These are phyloP conservation scores for Calonectria hawksworthii DNA, from an alignment of 2,329 filamentous ascomycete species.

Conservation along the genomic window DNA sequence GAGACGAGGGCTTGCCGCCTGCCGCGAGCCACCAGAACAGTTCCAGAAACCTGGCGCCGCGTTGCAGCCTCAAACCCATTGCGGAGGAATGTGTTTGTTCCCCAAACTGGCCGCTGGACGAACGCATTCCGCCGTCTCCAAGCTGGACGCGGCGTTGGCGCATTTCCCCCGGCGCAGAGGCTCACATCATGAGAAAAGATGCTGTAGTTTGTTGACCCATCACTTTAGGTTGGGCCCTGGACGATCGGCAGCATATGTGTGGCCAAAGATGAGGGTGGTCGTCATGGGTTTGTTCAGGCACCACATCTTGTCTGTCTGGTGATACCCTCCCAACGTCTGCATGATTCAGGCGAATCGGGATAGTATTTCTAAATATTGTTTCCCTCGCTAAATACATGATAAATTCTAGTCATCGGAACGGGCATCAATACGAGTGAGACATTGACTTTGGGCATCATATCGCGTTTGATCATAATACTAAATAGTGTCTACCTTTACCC, in stretches of 20 bases:
- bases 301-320: neutral
- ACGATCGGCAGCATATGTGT: neutral
- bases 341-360: neutral
- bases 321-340: slow-evolving; percentile 4
- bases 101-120: neutral
- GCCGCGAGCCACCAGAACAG: neutral
- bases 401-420: slow-evolving; percentile 5
- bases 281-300: neutral
- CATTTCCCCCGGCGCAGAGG: neutral
- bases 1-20: neutral
- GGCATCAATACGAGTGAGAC: slow-evolving; percentile 16
- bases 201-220: neutral
- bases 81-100: neutral
- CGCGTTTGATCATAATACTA: slow-evolving; percentile 4
- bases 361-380: neutral
- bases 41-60: slow-evolving; percentile 2
- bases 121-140: neutral
- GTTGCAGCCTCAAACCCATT: neutral
- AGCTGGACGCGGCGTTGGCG: neutral
- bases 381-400: neutral
- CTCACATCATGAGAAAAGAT: neutral
- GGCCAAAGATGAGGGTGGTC: neutral
- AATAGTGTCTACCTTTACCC: neutral
- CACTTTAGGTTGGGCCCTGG: neutral
- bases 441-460: slow-evolving; percentile 9